Evolutionary conservation across 257 asterid species (phyloP).

Genomic region (Euphrasia confusa): DNA sequence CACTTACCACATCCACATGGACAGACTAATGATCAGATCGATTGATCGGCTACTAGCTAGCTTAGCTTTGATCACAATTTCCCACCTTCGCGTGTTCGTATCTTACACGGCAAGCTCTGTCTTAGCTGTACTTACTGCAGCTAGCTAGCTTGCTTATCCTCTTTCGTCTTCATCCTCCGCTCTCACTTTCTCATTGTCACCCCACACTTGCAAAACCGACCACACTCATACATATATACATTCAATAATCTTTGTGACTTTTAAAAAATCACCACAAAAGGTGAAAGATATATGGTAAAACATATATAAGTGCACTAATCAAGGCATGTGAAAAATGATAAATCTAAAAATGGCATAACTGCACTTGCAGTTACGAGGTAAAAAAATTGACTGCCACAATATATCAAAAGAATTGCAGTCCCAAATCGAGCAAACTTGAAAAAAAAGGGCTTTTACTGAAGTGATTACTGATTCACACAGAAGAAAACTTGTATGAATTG

Average conservation of each 20-base stretch:
- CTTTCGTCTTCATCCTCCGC: not conserved
- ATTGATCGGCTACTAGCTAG: constrained; percentile 27
- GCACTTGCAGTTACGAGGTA: constrained; percentile 23
- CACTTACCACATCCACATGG: constrained; percentile 13
- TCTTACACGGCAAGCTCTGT: constrained; percentile 44
- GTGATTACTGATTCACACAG: not conserved
- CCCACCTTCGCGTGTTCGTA: constrained; percentile 37
- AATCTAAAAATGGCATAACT: constrained; percentile 20
- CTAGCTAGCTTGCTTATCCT: not conserved
- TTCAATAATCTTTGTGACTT: not conserved
- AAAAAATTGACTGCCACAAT: constrained; percentile 25
- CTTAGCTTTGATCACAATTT: constrained; percentile 25
- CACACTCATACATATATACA: too few relatives aligned
- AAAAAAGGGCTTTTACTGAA: not conserved
- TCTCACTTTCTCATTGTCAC: not conserved
- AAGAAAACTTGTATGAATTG: not conserved
- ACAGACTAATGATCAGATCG: not conserved
- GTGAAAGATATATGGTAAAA: not conserved
- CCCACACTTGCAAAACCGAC: not conserved
- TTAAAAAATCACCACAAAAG: not conserved
- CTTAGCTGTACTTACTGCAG: not conserved
- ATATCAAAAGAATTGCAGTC: constrained; percentile 22
- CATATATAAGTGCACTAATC: not conserved
- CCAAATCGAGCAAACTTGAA: constrained; percentile 14
- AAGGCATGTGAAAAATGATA: not conserved